Conservation (phyloP, 257 asterid species). For the Sherardia arvensis region DNA sequence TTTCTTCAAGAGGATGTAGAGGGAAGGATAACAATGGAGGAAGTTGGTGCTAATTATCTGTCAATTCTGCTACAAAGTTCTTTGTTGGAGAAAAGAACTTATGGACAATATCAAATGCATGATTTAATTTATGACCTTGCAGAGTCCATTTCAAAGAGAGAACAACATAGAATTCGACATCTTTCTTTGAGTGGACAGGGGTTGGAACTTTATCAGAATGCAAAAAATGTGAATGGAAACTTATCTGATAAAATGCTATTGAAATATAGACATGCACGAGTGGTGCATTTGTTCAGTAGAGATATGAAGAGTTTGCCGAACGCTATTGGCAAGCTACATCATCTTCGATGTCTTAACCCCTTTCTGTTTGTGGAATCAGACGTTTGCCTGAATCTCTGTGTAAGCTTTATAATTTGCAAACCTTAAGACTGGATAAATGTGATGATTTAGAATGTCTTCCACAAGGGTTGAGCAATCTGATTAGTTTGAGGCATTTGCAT, state of each 20-base stretch:
- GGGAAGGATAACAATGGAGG: slow-evolving; percentile 1
- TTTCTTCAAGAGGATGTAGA: slow-evolving; percentile 10
- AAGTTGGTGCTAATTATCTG: slow-evolving; percentile 6
- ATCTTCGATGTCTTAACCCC: slow-evolving; percentile 9
- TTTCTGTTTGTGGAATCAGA: accelerated
- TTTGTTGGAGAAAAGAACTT: slow-evolving; percentile 2
- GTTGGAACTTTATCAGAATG: background rate
- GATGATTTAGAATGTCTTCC: background rate
- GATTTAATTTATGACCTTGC: slow-evolving; percentile 31
- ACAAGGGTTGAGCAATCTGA: background rate
- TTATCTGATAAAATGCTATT: background rate
- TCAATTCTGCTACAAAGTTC: slow-evolving; percentile 20
- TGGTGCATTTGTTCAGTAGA: background rate
- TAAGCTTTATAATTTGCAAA: background rate
- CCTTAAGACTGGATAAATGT: background rate
- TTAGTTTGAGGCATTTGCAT: background rate
- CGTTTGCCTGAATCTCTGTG: slow-evolving; percentile 1
- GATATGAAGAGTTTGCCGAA: background rate
- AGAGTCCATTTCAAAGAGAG: slow-evolving; percentile 3
- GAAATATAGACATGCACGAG: background rate
- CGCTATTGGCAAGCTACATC: slow-evolving; percentile 7
- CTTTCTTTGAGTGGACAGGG: background rate
- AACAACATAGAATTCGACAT: background rate
- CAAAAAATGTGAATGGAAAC: no score
- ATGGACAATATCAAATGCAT: slow-evolving; percentile 13